Percentiles rank a stretch among this genome's conserved stretches.
phyloP scores from a whole-genome alignment of 805 yeast species.

The Suhomyces sp. region DNA sequence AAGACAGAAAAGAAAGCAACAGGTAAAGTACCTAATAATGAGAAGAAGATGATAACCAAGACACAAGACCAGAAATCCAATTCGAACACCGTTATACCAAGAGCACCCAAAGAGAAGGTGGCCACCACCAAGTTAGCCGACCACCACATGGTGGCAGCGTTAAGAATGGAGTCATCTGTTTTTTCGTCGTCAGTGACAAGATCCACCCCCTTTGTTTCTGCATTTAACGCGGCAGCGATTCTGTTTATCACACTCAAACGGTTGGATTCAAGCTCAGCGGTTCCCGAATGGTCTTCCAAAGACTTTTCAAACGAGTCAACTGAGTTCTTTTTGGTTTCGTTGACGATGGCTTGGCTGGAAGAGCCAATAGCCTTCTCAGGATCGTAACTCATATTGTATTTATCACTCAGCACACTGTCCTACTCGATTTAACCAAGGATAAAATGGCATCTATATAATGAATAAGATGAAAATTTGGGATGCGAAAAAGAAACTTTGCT shows the following conservation, averaged over 20 bases:
- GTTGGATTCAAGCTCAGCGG: constrained; percentile 24
- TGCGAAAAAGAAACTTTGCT: constrained; percentile 2
- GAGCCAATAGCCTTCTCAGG: constrained; percentile 5
- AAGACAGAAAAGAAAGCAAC: constrained; percentile 82
- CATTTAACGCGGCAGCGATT: constrained; percentile 35
- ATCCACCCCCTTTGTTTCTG: constrained; percentile 71
- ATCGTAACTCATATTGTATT: constrained; percentile 7
- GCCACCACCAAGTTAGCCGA: constrained; percentile 88
- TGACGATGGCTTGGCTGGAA: background rate
- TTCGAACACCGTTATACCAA: constrained; percentile 56
- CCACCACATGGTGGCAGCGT: constrained; percentile 86
- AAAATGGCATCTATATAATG: background rate
- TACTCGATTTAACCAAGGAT: background rate
- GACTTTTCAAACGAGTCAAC: constrained; percentile 25
- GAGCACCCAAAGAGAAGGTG: constrained; percentile 71
- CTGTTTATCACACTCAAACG: constrained; percentile 29
- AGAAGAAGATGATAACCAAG: constrained; percentile 68
- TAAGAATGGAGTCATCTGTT: constrained; percentile 59
- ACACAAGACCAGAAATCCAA: constrained; percentile 73
- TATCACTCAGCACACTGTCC: background rate
- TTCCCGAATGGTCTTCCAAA: constrained; percentile 20
- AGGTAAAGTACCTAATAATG: constrained; percentile 66
- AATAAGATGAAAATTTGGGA: background rate
- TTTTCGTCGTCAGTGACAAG: constrained; percentile 77
- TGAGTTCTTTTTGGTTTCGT: constrained; percentile 18